phyloP scores from a whole-genome alignment of 139 green algal species.

The Parachlorella kessleri region DNA sequence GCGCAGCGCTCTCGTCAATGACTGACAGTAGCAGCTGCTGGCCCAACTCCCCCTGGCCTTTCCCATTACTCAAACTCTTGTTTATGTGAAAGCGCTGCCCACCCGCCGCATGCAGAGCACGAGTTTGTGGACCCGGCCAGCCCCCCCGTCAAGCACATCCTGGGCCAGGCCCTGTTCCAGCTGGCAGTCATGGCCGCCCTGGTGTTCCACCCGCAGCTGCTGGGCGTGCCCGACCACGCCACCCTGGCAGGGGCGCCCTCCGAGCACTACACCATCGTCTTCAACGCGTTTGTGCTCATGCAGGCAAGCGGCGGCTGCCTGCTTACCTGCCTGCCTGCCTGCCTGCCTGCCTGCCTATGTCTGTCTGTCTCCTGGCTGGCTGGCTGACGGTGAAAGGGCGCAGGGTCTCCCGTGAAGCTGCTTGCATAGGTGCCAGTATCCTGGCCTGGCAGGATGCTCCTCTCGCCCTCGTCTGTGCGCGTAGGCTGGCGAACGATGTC shows the following conservation, averaged over 20 bases:
- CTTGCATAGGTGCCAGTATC: too few relatives aligned
- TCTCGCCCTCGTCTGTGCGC: too few relatives aligned
- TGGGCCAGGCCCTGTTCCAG: conserved; percentile 77
- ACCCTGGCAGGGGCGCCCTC: conserved; percentile 22
- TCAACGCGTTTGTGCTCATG: conserved; percentile 87
- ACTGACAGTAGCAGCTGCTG: background rate
- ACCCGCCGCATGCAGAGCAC: conserved; percentile 15
- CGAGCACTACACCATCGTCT: conserved; percentile 76
- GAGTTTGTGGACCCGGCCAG: conserved; percentile 33
- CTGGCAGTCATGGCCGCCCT: conserved; percentile 69
- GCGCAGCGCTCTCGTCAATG: background rate
- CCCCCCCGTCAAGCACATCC: conserved; percentile 52
- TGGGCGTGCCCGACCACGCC: conserved; percentile 38
- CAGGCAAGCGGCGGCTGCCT: conserved; percentile 52
- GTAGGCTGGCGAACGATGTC: too few relatives aligned
- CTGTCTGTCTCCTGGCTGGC: too few relatives aligned
- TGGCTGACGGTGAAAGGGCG: too few relatives aligned
- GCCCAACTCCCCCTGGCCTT: too few relatives aligned
- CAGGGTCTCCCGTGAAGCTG: too few relatives aligned
- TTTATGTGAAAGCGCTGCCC: conserved; percentile 3
- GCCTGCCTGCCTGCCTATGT: too few relatives aligned
- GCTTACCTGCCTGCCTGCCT: too few relatives aligned
- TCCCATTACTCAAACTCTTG: background rate
- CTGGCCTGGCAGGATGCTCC: too few relatives aligned
- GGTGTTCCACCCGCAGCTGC: conserved; percentile 48